These are phyloP conservation scores for Pseudogymnoascus pannorum DNA, from an alignment of 2,329 filamentous ascomycete genomes.

Conservation along the genomic window DNA sequence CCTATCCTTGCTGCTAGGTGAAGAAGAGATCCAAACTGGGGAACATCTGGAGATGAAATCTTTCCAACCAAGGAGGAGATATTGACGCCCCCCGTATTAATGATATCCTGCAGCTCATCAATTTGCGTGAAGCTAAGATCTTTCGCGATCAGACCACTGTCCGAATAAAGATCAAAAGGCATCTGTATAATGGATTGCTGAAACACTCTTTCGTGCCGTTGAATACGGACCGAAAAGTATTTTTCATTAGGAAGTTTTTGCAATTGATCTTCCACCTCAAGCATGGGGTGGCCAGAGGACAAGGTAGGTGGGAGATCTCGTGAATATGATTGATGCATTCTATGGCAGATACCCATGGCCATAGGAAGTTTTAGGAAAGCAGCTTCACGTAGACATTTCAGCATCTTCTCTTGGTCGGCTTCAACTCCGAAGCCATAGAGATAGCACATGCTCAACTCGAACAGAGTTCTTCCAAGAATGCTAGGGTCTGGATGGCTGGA, in stretches of 20 bases:
- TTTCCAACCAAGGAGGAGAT: background rate
- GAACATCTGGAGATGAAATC: background rate
- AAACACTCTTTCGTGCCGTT: background rate
- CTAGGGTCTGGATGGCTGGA: background rate
- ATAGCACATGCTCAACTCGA: slow-evolving; percentile 2
- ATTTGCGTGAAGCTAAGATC: background rate
- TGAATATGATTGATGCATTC: background rate
- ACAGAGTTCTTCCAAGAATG: background rate
- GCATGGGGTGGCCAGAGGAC: background rate
- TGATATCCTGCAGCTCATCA: background rate
- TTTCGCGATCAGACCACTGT: background rate
- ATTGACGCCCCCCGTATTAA: background rate
- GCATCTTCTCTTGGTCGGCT: background rate
- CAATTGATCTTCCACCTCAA: background rate
- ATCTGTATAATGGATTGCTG: background rate
- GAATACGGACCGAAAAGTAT: background rate
- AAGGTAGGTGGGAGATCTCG: background rate
- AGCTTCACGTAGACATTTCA: background rate
- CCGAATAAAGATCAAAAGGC: background rate
- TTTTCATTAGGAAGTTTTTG: background rate
- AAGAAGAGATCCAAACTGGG: background rate
- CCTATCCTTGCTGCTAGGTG: background rate
- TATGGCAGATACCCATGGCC: background rate
- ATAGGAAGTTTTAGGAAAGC: background rate
- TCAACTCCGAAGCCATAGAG: background rate